Conservation (phyloP, 257 asterid genomes). For the Solanum habrochaites region DNA sequence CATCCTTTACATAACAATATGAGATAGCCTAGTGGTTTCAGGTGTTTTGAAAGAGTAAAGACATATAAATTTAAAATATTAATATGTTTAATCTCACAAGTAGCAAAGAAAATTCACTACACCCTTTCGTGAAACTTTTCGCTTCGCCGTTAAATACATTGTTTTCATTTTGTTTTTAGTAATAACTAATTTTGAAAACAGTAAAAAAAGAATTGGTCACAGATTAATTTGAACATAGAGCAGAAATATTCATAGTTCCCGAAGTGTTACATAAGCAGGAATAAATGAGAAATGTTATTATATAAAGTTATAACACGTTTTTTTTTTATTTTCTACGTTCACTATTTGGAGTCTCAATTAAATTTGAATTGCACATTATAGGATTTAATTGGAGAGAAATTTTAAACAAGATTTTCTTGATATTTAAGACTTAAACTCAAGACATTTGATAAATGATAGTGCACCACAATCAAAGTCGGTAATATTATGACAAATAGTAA, state of each 20-base stretch:
- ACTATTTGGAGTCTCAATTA: too few species aligned
- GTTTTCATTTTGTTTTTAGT: neutral
- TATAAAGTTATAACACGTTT: neutral
- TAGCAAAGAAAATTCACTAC: too few species aligned
- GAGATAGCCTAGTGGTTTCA: too few species aligned
- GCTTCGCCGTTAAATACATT: neutral
- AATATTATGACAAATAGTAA: neutral
- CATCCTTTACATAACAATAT: fast-evolving
- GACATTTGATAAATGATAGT: fast-evolving
- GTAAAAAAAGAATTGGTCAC: neutral
- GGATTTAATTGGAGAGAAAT: fast-evolving
- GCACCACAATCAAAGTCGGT: fast-evolving
- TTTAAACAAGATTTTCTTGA: too few species aligned
- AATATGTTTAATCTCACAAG: too few species aligned
- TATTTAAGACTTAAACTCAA: too few species aligned
- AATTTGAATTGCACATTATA: too few species aligned
- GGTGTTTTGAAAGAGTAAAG: too few species aligned
- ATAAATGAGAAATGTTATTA: neutral
- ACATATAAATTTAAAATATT: too few species aligned
- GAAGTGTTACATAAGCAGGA: neutral
- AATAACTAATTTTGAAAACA: neutral
- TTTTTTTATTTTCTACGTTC: fast-evolving
- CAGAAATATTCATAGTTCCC: neutral
- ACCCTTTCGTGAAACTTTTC: too few species aligned
- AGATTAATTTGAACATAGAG: neutral